Conservation (phyloP, 2,329 filamentous ascomycete species). For the Botrytis sinoallii region DNA sequence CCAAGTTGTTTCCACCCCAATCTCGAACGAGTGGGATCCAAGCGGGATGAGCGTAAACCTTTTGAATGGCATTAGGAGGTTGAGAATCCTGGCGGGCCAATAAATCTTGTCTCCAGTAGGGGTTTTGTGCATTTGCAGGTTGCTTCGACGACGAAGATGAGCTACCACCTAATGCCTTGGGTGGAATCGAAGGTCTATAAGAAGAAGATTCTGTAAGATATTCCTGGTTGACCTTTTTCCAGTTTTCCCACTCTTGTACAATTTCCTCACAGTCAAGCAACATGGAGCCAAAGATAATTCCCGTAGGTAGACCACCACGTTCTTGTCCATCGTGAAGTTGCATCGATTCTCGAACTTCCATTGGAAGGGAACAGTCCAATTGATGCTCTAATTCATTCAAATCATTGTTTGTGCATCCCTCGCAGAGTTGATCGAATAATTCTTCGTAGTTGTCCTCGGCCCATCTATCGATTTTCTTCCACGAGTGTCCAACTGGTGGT, state of each 20-base stretch:
- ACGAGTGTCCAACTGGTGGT: conserved; percentile 84
- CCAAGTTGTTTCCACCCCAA: conserved; percentile 98
- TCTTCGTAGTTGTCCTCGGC: conserved; percentile 93
- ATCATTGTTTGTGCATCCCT: conserved; percentile 89
- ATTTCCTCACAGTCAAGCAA: conserved; percentile 97
- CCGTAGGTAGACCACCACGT: conserved; percentile 83
- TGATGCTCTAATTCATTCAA: conserved; percentile 96
- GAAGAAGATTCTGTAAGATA: conserved; percentile 59
- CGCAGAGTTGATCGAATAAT: conserved; percentile 87
- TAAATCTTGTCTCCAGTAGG: conserved; percentile 81
- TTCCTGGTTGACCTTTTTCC: conserved; percentile 89
- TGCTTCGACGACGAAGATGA: conserved; percentile 65
- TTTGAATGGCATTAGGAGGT: conserved; percentile 81
- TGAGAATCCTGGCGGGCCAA: conserved; percentile 82
- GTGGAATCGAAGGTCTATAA: conserved; percentile 59
- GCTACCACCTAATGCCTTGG: conserved; percentile 68
- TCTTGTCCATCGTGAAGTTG: conserved; percentile 96
- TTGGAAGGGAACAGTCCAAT: conserved; percentile 87
- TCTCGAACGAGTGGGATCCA: conserved; percentile 97
- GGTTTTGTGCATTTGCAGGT: conserved; percentile 51
- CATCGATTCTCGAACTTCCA: conserved; percentile 90
- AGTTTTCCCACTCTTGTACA: conserved; percentile 95
- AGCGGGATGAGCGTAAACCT: conserved; percentile 85
- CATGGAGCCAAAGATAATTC: conserved; percentile 92
- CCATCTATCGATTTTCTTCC: conserved; percentile 93